Conservation (phyloP, 2,329 filamentous ascomycete species). For the Domatiomyces catenatus region DNA sequence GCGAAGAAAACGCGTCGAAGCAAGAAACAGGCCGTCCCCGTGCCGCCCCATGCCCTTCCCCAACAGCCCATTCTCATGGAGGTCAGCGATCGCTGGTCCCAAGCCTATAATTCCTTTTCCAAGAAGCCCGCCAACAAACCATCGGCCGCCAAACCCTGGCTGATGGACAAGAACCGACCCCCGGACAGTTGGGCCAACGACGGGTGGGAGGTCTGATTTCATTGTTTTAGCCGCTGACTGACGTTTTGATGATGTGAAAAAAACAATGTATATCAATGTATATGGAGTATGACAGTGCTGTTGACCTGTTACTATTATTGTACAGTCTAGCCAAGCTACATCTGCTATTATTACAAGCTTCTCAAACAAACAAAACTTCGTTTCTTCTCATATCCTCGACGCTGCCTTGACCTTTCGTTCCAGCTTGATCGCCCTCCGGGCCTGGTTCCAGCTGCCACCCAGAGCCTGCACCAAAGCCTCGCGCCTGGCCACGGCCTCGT, state of each 20-base stretch:
- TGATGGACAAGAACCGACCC: slow-evolving; percentile 6
- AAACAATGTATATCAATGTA: not conserved
- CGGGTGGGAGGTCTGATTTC: slow-evolving; percentile 20
- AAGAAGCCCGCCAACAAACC: not conserved
- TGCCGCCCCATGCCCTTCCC: slow-evolving; percentile 24
- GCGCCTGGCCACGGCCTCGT: slow-evolving; percentile 39
- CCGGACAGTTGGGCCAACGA: slow-evolving; percentile 11
- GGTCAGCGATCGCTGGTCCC: slow-evolving; percentile 18
- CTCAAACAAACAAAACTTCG: not conserved
- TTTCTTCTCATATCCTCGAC: not conserved
- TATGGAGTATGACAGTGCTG: not conserved
- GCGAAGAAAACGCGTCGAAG: slow-evolving; percentile 11
- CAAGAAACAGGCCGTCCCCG: slow-evolving; percentile 19
- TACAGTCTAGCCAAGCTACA: too few species aligned
- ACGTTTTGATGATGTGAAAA: too few species aligned
- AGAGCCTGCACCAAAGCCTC: slow-evolving; percentile 20
- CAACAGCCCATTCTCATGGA: slow-evolving; percentile 33
- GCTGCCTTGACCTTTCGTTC: not conserved
- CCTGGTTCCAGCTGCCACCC: slow-evolving; percentile 30
- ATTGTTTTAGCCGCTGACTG: not conserved
- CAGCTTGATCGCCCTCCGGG: slow-evolving; percentile 21
- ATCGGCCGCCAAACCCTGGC: slow-evolving; percentile 8
- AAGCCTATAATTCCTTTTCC: slow-evolving; percentile 12
- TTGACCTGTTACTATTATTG: not conserved
- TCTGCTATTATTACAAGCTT: not conserved